Percentiles rank a stretch among this genome's conserved stretches.
Conservation (phyloP, 1,139 yeast genomes). For the Suhomyces choctaworum region DNA sequence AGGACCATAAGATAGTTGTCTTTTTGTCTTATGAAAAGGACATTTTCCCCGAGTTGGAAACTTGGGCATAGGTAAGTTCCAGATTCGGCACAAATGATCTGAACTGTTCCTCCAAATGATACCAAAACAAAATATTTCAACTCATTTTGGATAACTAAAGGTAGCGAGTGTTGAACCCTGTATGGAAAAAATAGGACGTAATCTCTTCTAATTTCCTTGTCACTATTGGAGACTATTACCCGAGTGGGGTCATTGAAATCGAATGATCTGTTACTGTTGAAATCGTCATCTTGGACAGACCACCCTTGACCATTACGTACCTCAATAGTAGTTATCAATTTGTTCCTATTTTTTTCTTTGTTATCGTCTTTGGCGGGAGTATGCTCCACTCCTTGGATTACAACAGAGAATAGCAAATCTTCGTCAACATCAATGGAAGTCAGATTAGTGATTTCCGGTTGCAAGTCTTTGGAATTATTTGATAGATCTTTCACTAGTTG, state of each 20-base stretch:
- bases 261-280: slow-evolving; percentile 24
- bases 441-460: slow-evolving; percentile 25
- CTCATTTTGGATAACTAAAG: slow-evolving; percentile 29
- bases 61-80: slow-evolving; percentile 54
- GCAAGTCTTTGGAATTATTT: slow-evolving; percentile 21
- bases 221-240: slow-evolving; percentile 35
- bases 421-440: slow-evolving; percentile 40
- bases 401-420: slow-evolving; percentile 40
- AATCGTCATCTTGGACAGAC: slow-evolving; percentile 36
- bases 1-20: slow-evolving; percentile 56
- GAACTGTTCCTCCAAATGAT: slow-evolving; percentile 68
- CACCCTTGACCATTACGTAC: slow-evolving; percentile 48
- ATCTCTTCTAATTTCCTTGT: slow-evolving; percentile 17
- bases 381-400: slow-evolving; percentile 32
- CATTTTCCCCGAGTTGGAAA: slow-evolving; percentile 62
- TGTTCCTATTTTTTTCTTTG: slow-evolving; percentile 10
- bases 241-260: slow-evolving; percentile 50
- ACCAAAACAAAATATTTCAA: slow-evolving; percentile 54
- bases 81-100: slow-evolving; percentile 65
- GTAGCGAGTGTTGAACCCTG: slow-evolving; percentile 44
- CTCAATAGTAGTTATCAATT: slow-evolving; percentile 31
- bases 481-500: slow-evolving; percentile 23
- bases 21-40: slow-evolving; percentile 52
- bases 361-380: slow-evolving; percentile 2
- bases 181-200: slow-evolving; percentile 42